phyloP scores from a whole-genome alignment of 2,329 filamentous ascomycete genomes.

The Pseudocercospora ulei region DNA sequence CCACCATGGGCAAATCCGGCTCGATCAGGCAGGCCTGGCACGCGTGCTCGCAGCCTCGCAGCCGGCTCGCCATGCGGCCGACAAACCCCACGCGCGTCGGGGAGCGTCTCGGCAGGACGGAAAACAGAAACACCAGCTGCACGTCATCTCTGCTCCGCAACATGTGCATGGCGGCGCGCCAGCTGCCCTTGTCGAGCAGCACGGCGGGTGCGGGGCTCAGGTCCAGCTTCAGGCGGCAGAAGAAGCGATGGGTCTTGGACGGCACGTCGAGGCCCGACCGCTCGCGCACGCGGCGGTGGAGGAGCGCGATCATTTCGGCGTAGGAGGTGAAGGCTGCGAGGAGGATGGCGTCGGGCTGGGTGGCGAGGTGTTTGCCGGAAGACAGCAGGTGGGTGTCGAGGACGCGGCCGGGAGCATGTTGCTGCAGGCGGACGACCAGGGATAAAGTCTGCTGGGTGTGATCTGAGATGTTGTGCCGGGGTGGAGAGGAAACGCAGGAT shows the following conservation, averaged over 20 bases:
- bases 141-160: conserved; percentile 10
- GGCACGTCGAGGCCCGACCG: conserved; percentile 1
- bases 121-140: conserved; percentile 12
- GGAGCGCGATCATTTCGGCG: background rate
- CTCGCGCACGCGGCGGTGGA: conserved; percentile 8
- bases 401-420: conserved; percentile 5
- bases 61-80: too few species aligned
- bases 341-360: conserved; percentile 10
- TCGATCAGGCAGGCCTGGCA: too few species aligned
- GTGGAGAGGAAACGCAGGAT: background rate
- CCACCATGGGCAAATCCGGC: too few species aligned
- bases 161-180: conserved; percentile 14
- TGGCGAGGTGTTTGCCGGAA: conserved; percentile 4
- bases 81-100: too few species aligned
- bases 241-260: conserved; percentile 7
- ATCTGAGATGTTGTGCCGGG: background rate
- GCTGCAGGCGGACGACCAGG: conserved; percentile 12
- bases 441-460: conserved; percentile 3
- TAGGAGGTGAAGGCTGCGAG: conserved; percentile 8
- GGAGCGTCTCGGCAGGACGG: conserved; percentile 11
- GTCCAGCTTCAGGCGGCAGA: conserved; percentile 8
- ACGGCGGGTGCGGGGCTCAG: conserved; percentile 5
- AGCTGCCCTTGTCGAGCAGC: conserved; percentile 15
- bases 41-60: too few species aligned
- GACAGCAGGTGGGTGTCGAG: conserved; percentile 9